Evolutionary conservation across 164 flowering plant species (phyloP).

Genomic region (Paratinospora sagittata): DNA sequence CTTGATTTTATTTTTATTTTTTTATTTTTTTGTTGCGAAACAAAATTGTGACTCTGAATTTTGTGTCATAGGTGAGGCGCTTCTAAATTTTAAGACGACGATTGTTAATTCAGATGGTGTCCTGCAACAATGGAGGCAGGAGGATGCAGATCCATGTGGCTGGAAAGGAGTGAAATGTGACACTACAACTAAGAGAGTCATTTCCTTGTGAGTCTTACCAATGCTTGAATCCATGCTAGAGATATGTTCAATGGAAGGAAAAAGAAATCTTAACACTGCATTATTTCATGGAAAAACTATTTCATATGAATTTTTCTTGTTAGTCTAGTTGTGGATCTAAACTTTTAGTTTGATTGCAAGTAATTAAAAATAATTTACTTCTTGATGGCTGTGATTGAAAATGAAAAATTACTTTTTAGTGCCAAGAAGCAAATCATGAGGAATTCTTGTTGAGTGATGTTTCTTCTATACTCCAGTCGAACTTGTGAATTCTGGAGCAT

Average conservation of each 20-base stretch:
- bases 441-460: neutral
- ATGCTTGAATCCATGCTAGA: neutral
- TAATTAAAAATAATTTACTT: neutral
- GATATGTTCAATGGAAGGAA: neutral
- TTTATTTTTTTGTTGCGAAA: neutral
- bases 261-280: neutral
- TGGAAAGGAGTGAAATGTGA: slow-evolving; percentile 95
- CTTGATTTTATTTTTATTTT: neutral
- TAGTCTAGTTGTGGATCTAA: neutral
- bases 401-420: neutral
- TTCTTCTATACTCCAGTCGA: neutral
- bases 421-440: neutral
- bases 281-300: neutral
- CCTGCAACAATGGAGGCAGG: slow-evolving; percentile 80
- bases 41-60: neutral
- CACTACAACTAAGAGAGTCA: slow-evolving; percentile 63
- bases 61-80: slow-evolving; percentile 60
- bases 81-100: slow-evolving; percentile 62
- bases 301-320: neutral
- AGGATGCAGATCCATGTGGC: slow-evolving; percentile 87
- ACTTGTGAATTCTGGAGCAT: neutral
- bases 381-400: no score
- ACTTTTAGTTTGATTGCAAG: neutral
- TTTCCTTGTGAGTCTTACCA: slow-evolving; percentile 57
- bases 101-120: slow-evolving; percentile 59